Conservation (phyloP, 2,329 filamentous ascomycete species). For the Xylariaceae sp. region DNA sequence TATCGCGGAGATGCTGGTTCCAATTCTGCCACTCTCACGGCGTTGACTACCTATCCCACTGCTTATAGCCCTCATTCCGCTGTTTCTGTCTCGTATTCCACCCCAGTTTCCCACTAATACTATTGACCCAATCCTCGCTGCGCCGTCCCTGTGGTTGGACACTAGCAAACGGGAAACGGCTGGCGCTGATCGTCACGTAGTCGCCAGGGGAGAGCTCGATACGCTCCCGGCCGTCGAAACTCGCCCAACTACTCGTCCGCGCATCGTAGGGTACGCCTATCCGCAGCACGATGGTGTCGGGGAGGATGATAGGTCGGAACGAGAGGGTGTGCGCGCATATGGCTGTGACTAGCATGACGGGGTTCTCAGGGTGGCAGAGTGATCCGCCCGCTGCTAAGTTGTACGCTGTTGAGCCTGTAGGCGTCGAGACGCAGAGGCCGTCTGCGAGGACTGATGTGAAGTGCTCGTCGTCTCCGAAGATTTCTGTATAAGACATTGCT, state of each 20-base stretch:
- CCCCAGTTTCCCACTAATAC: slow-evolving; percentile 71
- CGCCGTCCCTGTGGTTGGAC: slow-evolving; percentile 66
- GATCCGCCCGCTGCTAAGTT: slow-evolving; percentile 95
- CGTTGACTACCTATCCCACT: slow-evolving; percentile 37
- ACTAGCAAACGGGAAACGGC: slow-evolving; percentile 73
- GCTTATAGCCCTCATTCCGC: slow-evolving; percentile 55
- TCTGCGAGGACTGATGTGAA: slow-evolving; percentile 93
- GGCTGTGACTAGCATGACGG: slow-evolving; percentile 88
- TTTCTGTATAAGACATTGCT: slow-evolving; percentile 88
- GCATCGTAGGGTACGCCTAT: slow-evolving; percentile 94
- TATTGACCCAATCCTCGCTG: slow-evolving; percentile 78
- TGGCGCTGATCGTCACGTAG: slow-evolving; percentile 80
- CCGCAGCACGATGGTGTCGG: slow-evolving; percentile 90
- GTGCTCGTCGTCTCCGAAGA: slow-evolving; percentile 93
- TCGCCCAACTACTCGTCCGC: slow-evolving; percentile 88
- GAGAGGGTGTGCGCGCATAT: slow-evolving; percentile 94
- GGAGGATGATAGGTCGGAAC: slow-evolving; percentile 93
- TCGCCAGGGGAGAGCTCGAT: slow-evolving; percentile 74
- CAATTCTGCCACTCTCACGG: not conserved
- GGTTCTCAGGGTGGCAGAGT: slow-evolving; percentile 92
- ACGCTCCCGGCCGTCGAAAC: slow-evolving; percentile 90
- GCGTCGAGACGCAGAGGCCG: slow-evolving; percentile 88
- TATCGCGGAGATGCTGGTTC: not conserved
- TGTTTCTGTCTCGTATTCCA: slow-evolving; percentile 80
- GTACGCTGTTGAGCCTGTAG: slow-evolving; percentile 92